Evolutionary conservation across 192 early-diverging fungal genomes (phyloP).

Genomic region (Neocallimastix lanati): DNA sequence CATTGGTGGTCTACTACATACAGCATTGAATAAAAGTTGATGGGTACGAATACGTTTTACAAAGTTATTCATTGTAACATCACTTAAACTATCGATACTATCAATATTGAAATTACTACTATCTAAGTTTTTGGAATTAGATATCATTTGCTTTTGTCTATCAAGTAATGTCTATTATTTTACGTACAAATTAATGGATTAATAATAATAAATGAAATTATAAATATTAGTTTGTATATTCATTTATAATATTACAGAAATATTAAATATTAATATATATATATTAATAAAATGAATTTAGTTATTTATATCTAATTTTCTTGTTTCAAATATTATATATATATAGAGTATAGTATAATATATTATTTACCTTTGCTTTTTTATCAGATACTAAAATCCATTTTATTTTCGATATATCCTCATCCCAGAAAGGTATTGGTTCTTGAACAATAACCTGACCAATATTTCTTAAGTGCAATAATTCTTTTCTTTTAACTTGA

Average conservation of each 20-base stretch:
- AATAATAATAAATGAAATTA: too few species aligned
- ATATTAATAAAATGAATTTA: too few species aligned
- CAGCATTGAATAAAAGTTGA: conserved; percentile 17
- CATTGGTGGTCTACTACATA: conserved; percentile 10
- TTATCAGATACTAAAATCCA: background rate
- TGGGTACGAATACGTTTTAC: conserved; percentile 25
- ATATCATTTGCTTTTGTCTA: background rate
- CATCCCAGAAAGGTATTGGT: background rate
- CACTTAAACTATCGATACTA: background rate
- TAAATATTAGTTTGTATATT: too few species aligned
- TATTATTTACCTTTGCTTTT: background rate
- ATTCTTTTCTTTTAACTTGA: background rate
- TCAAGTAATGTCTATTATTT: background rate
- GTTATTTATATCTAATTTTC: too few species aligned
- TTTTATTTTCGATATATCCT: background rate
- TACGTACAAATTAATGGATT: too few species aligned
- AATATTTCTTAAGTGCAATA: background rate
- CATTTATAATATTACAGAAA: too few species aligned
- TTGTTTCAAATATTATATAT: too few species aligned
- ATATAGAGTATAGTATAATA: too few species aligned
- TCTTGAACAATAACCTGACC: background rate
- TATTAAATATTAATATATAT: too few species aligned
- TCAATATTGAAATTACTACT: background rate
- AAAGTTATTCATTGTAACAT: background rate
- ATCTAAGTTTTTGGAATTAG: background rate